These are phyloP conservation scores for Fragilariopsis cylindrus DNA, from an alignment of 108 stramenopile genomes.

Conservation along the genomic window DNA sequence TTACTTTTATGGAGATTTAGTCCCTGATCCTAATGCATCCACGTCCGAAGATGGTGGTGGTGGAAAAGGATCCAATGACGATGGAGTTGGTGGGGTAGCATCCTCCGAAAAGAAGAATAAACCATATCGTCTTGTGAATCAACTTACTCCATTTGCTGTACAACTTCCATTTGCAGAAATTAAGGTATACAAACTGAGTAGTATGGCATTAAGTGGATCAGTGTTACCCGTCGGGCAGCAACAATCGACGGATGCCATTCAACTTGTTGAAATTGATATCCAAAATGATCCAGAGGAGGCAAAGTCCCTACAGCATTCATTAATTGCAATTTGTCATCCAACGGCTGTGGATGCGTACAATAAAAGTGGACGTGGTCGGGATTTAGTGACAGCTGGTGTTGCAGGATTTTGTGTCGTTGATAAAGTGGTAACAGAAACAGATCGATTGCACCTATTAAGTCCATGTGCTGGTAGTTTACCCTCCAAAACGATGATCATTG, in stretches of 20 bases:
- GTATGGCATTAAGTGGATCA: slow-evolving; percentile 67
- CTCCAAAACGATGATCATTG: slow-evolving; percentile 61
- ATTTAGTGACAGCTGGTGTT: slow-evolving; percentile 71
- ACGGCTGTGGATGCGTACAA: slow-evolving; percentile 65
- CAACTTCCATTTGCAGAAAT: slow-evolving; percentile 66
- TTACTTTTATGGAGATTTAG: slow-evolving; percentile 79
- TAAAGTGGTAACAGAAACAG: slow-evolving; percentile 66
- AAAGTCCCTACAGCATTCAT: slow-evolving; percentile 51
- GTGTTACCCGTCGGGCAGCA: slow-evolving; percentile 81
- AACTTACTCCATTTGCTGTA: slow-evolving; percentile 75
- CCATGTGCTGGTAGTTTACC: slow-evolving; percentile 83
- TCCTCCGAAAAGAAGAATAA: slow-evolving; percentile 15
- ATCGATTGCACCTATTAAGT: slow-evolving; percentile 67
- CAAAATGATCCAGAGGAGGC: slow-evolving; percentile 12
- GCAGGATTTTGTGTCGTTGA: slow-evolving; percentile 87
- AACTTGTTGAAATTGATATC: slow-evolving; percentile 52
- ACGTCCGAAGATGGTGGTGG: not conserved
- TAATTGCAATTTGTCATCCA: slow-evolving; percentile 87
- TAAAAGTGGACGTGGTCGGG: slow-evolving; percentile 53
- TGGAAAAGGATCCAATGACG: not conserved
- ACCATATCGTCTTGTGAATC: slow-evolving; percentile 39
- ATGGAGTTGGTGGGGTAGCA: not conserved
- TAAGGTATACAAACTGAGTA: slow-evolving; percentile 63
- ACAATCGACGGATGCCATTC: slow-evolving; percentile 84
- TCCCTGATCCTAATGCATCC: slow-evolving; percentile 22